Percentiles rank a stretch among this genome's conserved stretches.
These are phyloP conservation scores for Galeopsis tetrahit DNA, from an alignment of 257 asterid species.

Conservation along the genomic window DNA sequence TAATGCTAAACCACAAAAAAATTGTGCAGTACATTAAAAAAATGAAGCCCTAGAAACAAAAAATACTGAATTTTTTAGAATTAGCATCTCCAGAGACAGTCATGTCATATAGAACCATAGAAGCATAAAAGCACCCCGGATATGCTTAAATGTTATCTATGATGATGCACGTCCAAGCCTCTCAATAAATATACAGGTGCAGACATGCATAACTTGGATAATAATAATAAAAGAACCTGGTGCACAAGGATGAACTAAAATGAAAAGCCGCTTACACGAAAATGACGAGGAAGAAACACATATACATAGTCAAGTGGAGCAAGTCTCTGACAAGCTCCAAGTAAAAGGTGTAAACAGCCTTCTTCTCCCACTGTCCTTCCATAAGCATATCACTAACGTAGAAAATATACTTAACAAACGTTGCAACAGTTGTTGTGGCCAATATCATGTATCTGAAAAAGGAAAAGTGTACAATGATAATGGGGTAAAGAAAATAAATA, in stretches of 20 bases:
- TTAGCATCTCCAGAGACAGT: constrained; percentile 2
- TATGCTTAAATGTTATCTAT: neutral
- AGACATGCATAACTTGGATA: constrained; percentile 14
- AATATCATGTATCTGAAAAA: constrained; percentile 82
- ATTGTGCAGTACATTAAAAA: neutral
- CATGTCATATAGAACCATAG: neutral
- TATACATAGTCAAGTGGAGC: constrained; percentile 92
- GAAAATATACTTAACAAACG: constrained; percentile 80
- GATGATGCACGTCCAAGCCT: constrained; percentile 14
- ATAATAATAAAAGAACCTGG: neutral
- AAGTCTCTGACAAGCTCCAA: constrained; percentile 89
- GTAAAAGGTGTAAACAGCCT: constrained; percentile 94
- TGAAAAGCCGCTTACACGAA: constrained; percentile 71
- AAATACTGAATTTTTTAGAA: neutral
- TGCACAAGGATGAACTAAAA: constrained; percentile 23
- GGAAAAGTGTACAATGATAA: constrained; percentile 13
- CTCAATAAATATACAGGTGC: neutral
- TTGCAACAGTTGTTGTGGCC: constrained; percentile 88
- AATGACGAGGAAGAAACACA: constrained; percentile 94
- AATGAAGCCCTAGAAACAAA: neutral
- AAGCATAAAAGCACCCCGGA: neutral
- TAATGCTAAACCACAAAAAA: constrained; percentile 22
- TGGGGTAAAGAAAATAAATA: neutral
- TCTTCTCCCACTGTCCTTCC: constrained; percentile 99
- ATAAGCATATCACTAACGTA: constrained; percentile 88